Evolutionary conservation across 805 yeast species (phyloP), one percentile per base, ranked within the genome.

Genomic region (Candida hispaniensis): DNA sequence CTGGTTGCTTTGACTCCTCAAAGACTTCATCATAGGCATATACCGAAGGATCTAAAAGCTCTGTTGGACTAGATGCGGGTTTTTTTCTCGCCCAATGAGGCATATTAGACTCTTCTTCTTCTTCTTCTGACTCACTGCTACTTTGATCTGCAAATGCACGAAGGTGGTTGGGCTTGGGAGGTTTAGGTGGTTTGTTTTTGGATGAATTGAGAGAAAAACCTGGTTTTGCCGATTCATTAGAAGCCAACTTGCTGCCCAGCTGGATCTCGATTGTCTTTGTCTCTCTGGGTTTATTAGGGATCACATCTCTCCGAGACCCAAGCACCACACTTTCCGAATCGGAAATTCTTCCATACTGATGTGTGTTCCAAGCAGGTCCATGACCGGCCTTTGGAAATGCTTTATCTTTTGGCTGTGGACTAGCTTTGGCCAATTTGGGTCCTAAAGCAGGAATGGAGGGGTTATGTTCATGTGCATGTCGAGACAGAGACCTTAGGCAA

Each of bases 401-500:
- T 10, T 25, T 38, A 26, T 13, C 51, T 63, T 43, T 68, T 75
- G 43, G 59, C 69, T 53, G 59, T 64, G 54, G 50, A 63, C 50
- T 60, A 69, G 49, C 47, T 43, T 51, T 54, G 1, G 69, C 63
- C 23, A 75, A 49, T 34, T 65, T 64, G 2, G 82, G 82, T 0
- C 82, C 82, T 18, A 75, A 58, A 1, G 69, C 64, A 0, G 73
- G 69, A 39, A 65, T 47, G 35, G 58, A 45, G 38, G 73, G 56
- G 61, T 75, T 50, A 58, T 69, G 58, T 39, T 61, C 63, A 48
- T 78, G 67, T 2, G 81, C 78, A 38, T 71, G 63, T 40, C 94
- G 61, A 1, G 91, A 78, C 26, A 82, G 61, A 2, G 93, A 72
- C 47, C 78, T 75, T 25, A 82, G 59, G 1, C 86, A 69, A 46